A percentile compares a stretch with the other conserved stretches of the same genome.
These are phyloP conservation scores for Clohesyomyces aquaticus DNA, from an alignment of 495 filamentous ascomycete genomes.

Conservation along the genomic window DNA sequence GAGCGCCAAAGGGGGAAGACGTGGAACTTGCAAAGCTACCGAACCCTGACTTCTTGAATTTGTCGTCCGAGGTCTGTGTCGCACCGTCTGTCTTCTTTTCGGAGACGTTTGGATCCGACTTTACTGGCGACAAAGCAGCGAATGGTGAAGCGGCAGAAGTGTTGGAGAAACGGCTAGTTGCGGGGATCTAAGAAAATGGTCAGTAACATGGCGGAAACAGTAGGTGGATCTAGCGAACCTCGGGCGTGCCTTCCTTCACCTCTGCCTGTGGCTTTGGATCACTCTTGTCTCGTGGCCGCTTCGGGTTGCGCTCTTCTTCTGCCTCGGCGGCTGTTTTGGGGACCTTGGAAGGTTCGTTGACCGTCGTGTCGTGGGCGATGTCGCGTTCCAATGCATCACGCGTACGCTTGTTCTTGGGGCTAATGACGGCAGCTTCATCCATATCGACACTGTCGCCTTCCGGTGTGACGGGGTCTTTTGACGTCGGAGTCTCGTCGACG, in stretches of 20 bases:
- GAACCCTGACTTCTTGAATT: slow-evolving; percentile 45
- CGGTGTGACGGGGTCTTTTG: slow-evolving; percentile 8
- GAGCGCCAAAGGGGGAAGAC: slow-evolving; percentile 58
- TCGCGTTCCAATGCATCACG: slow-evolving; percentile 34
- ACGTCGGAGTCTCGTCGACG: slow-evolving; percentile 7
- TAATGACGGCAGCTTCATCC: slow-evolving; percentile 21
- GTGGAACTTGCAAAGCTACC: slow-evolving; percentile 51
- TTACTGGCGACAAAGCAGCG: slow-evolving; percentile 48
- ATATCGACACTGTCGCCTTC: slow-evolving; percentile 17
- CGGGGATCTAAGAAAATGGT: slow-evolving; percentile 45
- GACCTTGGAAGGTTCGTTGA: background rate
- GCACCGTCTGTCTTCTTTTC: background rate
- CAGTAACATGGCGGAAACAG: background rate
- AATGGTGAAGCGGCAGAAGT: slow-evolving; percentile 58
- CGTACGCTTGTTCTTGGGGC: slow-evolving; percentile 44
- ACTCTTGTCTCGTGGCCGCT: slow-evolving; percentile 39
- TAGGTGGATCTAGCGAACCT: slow-evolving; percentile 26
- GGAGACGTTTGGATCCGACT: slow-evolving; percentile 13
- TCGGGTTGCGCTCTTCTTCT: slow-evolving; percentile 35
- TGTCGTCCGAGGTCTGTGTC: slow-evolving; percentile 25
- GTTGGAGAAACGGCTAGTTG: slow-evolving; percentile 58
- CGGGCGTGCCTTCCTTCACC: slow-evolving; percentile 18
- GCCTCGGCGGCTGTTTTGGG: slow-evolving; percentile 1
- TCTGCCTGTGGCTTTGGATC: slow-evolving; percentile 16
- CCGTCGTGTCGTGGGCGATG: background rate